phyloP scores from a whole-genome alignment of 768 basidiomycete genomes.

The Lanmaoa rubissima region DNA sequence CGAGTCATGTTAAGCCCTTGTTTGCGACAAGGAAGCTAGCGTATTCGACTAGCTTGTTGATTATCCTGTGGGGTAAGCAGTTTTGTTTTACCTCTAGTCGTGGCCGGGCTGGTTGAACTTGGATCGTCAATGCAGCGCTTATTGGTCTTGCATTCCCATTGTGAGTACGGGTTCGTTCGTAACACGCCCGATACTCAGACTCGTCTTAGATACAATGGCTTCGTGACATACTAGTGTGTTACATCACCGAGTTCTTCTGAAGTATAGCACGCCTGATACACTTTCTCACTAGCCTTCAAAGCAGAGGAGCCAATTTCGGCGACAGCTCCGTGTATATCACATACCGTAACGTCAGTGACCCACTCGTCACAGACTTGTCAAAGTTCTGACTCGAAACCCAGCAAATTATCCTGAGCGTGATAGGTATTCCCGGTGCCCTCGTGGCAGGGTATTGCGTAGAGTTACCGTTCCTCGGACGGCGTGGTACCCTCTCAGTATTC shows the following conservation, averaged over 20 bases:
- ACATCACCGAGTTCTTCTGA: background rate
- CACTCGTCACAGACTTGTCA: background rate
- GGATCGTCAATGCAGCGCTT: conserved; percentile 42
- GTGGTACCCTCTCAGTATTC: conserved; percentile 51
- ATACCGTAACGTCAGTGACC: conserved; percentile 60
- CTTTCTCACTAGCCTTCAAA: conserved; percentile 47
- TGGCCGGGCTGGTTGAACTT: background rate
- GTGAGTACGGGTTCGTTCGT: conserved; percentile 29
- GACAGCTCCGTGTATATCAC: conserved; percentile 69
- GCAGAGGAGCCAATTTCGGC: conserved; percentile 66
- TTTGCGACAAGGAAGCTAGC: conserved; percentile 52
- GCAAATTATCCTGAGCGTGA: conserved; percentile 57
- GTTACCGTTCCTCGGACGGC: conserved; percentile 47
- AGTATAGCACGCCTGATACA: background rate
- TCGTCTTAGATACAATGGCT: conserved; percentile 44
- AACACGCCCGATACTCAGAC: background rate
- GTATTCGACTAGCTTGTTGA: conserved; percentile 48
- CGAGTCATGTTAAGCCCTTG: conserved; percentile 44
- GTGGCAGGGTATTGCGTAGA: conserved; percentile 56
- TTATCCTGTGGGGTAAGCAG: conserved; percentile 49
- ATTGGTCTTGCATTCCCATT: conserved; percentile 78
- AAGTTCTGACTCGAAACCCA: conserved; percentile 20
- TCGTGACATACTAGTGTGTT: conserved; percentile 50
- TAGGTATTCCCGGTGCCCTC: conserved; percentile 56
- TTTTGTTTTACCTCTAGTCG: background rate